Base-by-base conservation (phyloP, 2,329 filamentous ascomycete genomes). In the Byssochlamys sp. region DNA sequence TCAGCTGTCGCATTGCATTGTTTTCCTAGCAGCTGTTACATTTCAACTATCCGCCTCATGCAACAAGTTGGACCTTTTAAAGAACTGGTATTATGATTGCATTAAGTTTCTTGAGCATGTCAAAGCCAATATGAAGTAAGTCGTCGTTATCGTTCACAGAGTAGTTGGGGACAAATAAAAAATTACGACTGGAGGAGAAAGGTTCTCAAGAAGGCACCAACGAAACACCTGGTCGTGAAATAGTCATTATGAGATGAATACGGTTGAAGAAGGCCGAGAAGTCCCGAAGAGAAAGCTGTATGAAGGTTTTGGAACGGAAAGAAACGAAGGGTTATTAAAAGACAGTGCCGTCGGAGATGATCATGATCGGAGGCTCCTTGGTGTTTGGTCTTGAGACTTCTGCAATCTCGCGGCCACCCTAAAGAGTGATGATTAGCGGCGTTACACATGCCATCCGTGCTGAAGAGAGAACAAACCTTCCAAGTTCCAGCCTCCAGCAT, bases 351-450 rank as follows among this genome's bases (percentile, higher is more conserved):
- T 99, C 94, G 63, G 90, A 96, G 64, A 95, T 83, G 66, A 97
- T 96, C 76, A 96, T 86, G 69, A 99, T 97, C 3, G 94, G 94
- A 31, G 92, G 90, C 71, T 95, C 90, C 76, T 94, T 96, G 55
- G 94, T 97, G 68, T 96, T 97, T 25, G 94, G 94, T 65, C 94
- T 83, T 65, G 90, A 92, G 62, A 96, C 90, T 77, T 96, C 92
- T 61, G 94, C 94, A 71, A 97, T 88, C 76, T 97, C 94, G 69
- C 94, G 86, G 59, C 94, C 94, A 66, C 92, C 92, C 91, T 84
- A 62, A 7, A 50, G 50, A 54, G 19, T 61, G 83, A 58, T 56
- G 55, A 61, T 69, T 68, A 67, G 69, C 55, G 33, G 45, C 63
- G 58, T 4, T 10, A 9, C 4, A 19, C 25, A 48, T 1, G 19